Evolutionary conservation across 2,329 filamentous ascomycete species (phyloP).

Genomic region (Amphichorda felina): DNA sequence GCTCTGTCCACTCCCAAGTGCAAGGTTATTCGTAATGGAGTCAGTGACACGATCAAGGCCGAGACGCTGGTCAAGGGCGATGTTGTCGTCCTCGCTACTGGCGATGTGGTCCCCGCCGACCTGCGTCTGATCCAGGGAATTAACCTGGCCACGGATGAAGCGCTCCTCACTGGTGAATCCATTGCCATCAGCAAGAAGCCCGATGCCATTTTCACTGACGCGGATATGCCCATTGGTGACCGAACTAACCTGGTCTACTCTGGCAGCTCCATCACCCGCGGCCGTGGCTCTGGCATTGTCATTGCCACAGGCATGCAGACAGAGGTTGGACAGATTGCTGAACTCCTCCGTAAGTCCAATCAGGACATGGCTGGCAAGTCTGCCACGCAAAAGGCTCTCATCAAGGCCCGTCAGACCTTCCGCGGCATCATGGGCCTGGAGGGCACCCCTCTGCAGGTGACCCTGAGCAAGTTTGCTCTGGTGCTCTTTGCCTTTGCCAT

Average conservation of each 20-base stretch:
- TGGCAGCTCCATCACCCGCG: slow-evolving; percentile 60
- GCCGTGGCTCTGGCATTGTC: slow-evolving; percentile 57
- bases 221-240: slow-evolving; percentile 52
- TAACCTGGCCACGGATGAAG: slow-evolving; percentile 68
- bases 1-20: slow-evolving; percentile 46
- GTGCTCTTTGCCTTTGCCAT: slow-evolving; percentile 64
- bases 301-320: slow-evolving; percentile 62
- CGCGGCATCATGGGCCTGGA: slow-evolving; percentile 52
- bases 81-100: slow-evolving; percentile 47
- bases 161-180: slow-evolving; percentile 63
- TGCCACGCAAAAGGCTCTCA: slow-evolving; percentile 30
- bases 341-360: slow-evolving; percentile 47
- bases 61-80: slow-evolving; percentile 54
- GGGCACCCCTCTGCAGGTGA: slow-evolving; percentile 76
- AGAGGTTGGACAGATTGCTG: slow-evolving; percentile 67
- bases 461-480: slow-evolving; percentile 75
- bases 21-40: slow-evolving; percentile 43
- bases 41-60: slow-evolving; percentile 38
- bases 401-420: slow-evolving; percentile 27
- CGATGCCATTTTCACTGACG: slow-evolving; percentile 38
- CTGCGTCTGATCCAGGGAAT: slow-evolving; percentile 52
- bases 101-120: slow-evolving; percentile 61
- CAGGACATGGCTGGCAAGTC: slow-evolving; percentile 25
- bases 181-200: slow-evolving; percentile 55
- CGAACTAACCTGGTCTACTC: slow-evolving; percentile 61